Base-by-base conservation (phyloP, 108 stramenopile genomes). In the Nitzschia inconspicua region DNA sequence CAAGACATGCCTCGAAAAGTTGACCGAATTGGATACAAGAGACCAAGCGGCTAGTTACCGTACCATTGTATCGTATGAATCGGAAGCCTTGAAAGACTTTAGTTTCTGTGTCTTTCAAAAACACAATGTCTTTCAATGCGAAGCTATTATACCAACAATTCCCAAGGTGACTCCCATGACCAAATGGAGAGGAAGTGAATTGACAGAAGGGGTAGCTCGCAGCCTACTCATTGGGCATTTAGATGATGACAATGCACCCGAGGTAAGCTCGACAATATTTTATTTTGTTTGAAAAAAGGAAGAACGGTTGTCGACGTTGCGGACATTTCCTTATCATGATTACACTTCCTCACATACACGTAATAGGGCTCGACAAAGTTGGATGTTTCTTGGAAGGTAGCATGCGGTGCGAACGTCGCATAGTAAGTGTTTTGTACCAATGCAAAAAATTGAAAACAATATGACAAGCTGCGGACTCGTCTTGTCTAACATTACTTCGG, bases 31-130 rank as follows among this genome's bases (percentile, higher is more conserved):
- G 13, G 93, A 95, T 65, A 79, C 84, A 6, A 69, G 89, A 13
- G 79, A 82, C 50, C 91, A 92, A 65, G 97, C 95, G 14, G 79
- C 79, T 7, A 79, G 84, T 30, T 97, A 97, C 63, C 80, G 97
- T 11, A 92, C 89, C 51, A 92, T 98, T 60, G 94, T 94, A 3
- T 95, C 93, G 2, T 90, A 94, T 66, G 97, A 98, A 71, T 86
- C 87, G 8, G 75, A 84, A 34, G 46, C 86, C 58, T 63, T 98
- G 27, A 74, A 85, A 60, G 86, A 91, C 40, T 97, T 97, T 55
- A 77, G 82, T 26, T 74, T 93, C 30, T 97, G 96, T 63, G 91
- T 97, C 37, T 65, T 97, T 35, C 88, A 93, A 67, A 90, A 92
- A 72, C 82, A 97, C 69, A 94, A 97, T 25, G 47, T 60, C 41